Evolutionary conservation across 2,329 filamentous ascomycete genomes (phyloP).

Genomic region (Penicillium aurantiogriseum): DNA sequence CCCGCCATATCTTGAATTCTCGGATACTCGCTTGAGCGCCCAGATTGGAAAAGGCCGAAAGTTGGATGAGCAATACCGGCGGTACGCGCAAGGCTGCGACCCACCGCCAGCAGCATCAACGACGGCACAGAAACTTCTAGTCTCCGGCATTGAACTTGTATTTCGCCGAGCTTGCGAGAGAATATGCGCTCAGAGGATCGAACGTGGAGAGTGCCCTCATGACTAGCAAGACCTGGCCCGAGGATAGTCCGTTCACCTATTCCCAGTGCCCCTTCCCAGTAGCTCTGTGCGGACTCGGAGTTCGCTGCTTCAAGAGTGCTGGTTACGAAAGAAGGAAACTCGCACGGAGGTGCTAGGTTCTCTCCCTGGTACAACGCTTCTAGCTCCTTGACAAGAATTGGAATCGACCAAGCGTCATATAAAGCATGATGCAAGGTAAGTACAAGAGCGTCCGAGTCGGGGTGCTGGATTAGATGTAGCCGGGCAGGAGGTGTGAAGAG

Average conservation of each 20-base stretch:
- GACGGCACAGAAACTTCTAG: background rate
- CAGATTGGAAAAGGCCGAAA: conserved; percentile 5
- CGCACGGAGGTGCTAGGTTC: background rate
- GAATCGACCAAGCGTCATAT: conserved; percentile 13
- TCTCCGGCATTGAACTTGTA: background rate
- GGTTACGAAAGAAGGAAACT: background rate
- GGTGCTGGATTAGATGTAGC: background rate
- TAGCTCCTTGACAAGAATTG: conserved; percentile 6
- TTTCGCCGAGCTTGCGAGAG: background rate
- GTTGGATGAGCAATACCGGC: background rate
- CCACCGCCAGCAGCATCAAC: background rate
- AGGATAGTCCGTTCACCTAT: background rate
- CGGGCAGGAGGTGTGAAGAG: conserved; percentile 3
- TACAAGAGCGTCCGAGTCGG: background rate
- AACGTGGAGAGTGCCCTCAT: background rate
- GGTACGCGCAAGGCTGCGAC: background rate
- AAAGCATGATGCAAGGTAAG: conserved; percentile 12
- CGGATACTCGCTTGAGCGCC: conserved; percentile 4
- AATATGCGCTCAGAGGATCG: background rate
- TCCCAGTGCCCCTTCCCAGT: background rate
- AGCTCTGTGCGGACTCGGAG: background rate
- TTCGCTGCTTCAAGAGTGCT: background rate
- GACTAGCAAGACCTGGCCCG: background rate
- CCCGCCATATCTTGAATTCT: background rate
- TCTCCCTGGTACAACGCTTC: conserved; percentile 3